Conservation (phyloP, 1,139 yeast species). For the Magnusiomyces sp. region DNA sequence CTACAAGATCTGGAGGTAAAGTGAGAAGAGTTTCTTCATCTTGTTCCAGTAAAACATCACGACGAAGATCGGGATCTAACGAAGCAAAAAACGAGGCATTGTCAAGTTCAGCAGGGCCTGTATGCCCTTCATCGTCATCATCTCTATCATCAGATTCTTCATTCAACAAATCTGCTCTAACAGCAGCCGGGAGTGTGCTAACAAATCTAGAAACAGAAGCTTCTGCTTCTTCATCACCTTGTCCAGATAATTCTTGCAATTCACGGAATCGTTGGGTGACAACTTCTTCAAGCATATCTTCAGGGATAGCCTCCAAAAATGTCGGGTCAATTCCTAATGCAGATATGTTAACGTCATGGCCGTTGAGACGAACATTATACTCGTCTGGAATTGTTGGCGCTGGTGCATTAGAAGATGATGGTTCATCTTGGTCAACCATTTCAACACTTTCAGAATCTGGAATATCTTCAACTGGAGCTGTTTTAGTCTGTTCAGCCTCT, state of each 20-base stretch:
- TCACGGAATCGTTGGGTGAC: slow-evolving; percentile 80
- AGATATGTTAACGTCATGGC: slow-evolving; percentile 72
- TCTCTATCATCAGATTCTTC: slow-evolving; percentile 41
- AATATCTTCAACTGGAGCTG: slow-evolving; percentile 15
- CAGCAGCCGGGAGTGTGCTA: slow-evolving; percentile 67
- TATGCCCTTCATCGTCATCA: slow-evolving; percentile 30
- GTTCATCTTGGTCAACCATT: slow-evolving; percentile 12
- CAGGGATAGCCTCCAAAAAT: slow-evolving; percentile 83
- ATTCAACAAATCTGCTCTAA: slow-evolving; percentile 64
- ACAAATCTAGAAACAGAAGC: slow-evolving; percentile 79
- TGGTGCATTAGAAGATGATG: slow-evolving; percentile 7
- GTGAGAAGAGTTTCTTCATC: slow-evolving; percentile 28
- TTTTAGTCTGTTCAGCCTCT: slow-evolving; percentile 16
- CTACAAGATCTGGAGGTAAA: slow-evolving; percentile 29
- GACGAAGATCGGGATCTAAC: slow-evolving; percentile 31
- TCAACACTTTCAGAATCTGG: slow-evolving; percentile 13
- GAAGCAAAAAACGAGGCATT: slow-evolving; percentile 29
- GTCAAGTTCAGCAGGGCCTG: slow-evolving; percentile 24
- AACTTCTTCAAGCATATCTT: slow-evolving; percentile 88
- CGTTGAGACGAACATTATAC: slow-evolving; percentile 58
- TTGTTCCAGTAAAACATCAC: slow-evolving; percentile 30
- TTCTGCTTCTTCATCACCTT: slow-evolving; percentile 40
- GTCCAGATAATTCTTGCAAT: slow-evolving; percentile 26
- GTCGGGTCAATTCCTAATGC: slow-evolving; percentile 91
- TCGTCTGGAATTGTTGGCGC: neutral